Percentiles rank a stretch among this genome's conserved stretches.
Conservation (phyloP, 768 basidiomycete genomes). For the Lactarius sanguifluus region DNA sequence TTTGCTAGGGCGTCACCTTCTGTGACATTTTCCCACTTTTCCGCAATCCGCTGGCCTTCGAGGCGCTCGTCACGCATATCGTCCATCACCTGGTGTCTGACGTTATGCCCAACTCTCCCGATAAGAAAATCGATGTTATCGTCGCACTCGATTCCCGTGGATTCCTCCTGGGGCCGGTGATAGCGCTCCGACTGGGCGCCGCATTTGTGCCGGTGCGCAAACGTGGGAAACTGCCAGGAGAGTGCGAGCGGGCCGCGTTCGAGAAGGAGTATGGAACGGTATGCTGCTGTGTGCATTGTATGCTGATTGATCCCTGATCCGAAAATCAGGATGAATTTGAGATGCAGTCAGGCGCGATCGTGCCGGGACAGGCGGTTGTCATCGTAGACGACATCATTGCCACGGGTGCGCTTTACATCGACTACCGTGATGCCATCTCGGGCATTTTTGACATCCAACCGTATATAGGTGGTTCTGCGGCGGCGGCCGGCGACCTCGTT, state of each 20-base stretch:
- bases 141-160: slow-evolving; percentile 96
- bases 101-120: slow-evolving; percentile 59
- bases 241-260: slow-evolving; percentile 70
- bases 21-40: slow-evolving; percentile 95
- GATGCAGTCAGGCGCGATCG: slow-evolving; percentile 87
- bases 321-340: slow-evolving; percentile 83
- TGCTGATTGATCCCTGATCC: neutral
- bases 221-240: slow-evolving; percentile 90
- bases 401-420: slow-evolving; percentile 59
- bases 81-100: slow-evolving; percentile 80
- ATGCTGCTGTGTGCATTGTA: slow-evolving; percentile 33
- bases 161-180: slow-evolving; percentile 90
- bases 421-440: slow-evolving; percentile 2
- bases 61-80: slow-evolving; percentile 88
- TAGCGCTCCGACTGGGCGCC: slow-evolving; percentile 87
- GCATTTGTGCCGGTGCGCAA: slow-evolving; percentile 97
- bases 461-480: slow-evolving; percentile 80
- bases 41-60: slow-evolving; percentile 80
- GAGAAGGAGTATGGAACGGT: slow-evolving; percentile 94
- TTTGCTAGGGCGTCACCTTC: slow-evolving; percentile 78
- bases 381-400: slow-evolving; percentile 96
- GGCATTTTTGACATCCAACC: neutral
- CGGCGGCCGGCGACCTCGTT: slow-evolving; percentile 88
- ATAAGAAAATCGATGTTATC: slow-evolving; percentile 81
- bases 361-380: slow-evolving; percentile 78